Evolutionary conservation across 1,139 yeast genomes (phyloP), one percentile per base, ranked within the genome.

Genomic region (Entelexis paramagnoliae): DNA sequence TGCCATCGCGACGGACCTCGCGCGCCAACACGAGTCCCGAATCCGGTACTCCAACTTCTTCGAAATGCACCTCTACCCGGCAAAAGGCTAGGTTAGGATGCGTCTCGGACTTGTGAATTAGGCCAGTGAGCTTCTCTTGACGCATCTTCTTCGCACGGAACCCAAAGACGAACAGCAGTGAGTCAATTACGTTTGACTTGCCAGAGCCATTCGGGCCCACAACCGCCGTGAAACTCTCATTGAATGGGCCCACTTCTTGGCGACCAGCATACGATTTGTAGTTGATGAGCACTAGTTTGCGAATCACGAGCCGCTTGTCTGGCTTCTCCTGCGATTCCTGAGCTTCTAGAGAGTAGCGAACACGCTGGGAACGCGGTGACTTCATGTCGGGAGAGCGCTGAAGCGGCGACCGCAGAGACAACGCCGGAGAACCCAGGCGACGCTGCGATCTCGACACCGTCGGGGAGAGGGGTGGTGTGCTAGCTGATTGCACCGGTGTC

Each of bases 71-170:
- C 63, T 91, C 97, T 2, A 93, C 98, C 53, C 85, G 83, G 65
- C 98, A 93, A 48, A 74, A 83, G 7, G 75, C 76, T 38, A 87
- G 71, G 57, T 80, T 70, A 8, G 85, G 84, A 55, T 78, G 78
- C 9, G 77, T 76, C 49, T 82, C 87, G 1, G 74, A 70, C 60
- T 86, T 85, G 67, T 93, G 98, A 58, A 93, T 91, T 63, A 93
- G 73, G 55, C 91, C 96, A 0, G 93, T 80, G 30, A 91, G 69
- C 65, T 89, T 91, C 1, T 94, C 88, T 60, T 93, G 99, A 64
- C 99, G 81, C 96, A 93, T 88, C 66, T 93, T 91, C 64, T 81
- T 79, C 0, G 98, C 98, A 57, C 98, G 74, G 67, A 93, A 93
- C 0, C 99, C 99, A 70, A 93, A 93, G 3, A 93, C 98, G 67